These are phyloP conservation scores for Tremella yokohamensis DNA, from an alignment of 768 basidiomycete species.

Conservation along the genomic window DNA sequence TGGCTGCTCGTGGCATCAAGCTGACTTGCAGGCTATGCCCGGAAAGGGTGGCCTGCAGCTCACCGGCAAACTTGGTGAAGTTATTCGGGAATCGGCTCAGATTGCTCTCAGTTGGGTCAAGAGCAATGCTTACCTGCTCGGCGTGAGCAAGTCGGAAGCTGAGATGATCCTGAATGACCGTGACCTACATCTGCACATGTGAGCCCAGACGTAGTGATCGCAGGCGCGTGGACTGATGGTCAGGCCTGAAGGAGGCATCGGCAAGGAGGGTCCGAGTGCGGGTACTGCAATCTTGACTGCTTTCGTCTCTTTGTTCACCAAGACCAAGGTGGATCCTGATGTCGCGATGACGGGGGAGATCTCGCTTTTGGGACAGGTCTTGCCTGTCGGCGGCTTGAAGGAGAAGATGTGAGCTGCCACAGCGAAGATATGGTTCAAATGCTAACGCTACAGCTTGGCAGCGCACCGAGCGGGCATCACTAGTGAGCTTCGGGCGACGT, in stretches of 20 bases:
- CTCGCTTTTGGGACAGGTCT: slow-evolving; percentile 89
- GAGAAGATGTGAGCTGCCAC: slow-evolving; percentile 48
- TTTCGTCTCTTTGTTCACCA: slow-evolving; percentile 85
- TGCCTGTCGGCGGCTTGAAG: slow-evolving; percentile 93
- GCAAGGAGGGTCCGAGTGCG: slow-evolving; percentile 88
- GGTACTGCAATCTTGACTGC: slow-evolving; percentile 90
- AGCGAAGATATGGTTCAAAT: too few species aligned
- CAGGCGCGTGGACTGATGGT: slow-evolving; percentile 6
- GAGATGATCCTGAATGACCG: slow-evolving; percentile 78
- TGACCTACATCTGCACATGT: slow-evolving; percentile 94
- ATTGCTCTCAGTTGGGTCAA: slow-evolving; percentile 93
- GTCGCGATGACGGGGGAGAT: slow-evolving; percentile 99
- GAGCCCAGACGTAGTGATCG: slow-evolving; percentile 6
- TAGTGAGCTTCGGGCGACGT: slow-evolving; percentile 53
- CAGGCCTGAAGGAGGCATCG: slow-evolving; percentile 49
- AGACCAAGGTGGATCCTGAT: slow-evolving; percentile 75
- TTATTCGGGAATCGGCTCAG: slow-evolving; percentile 93
- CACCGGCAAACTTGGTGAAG: slow-evolving; percentile 96
- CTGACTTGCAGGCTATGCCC: slow-evolving; percentile 74
- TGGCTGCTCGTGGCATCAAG: background rate
- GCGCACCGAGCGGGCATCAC: slow-evolving; percentile 96
- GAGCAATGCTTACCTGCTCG: slow-evolving; percentile 79
- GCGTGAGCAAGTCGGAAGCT: slow-evolving; percentile 68
- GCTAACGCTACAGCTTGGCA: slow-evolving; percentile 62
- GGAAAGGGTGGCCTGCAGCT: slow-evolving; percentile 88